Base-by-base conservation (phyloP, 805 yeast species). In the Myxozyma vanderwaltii region DNA sequence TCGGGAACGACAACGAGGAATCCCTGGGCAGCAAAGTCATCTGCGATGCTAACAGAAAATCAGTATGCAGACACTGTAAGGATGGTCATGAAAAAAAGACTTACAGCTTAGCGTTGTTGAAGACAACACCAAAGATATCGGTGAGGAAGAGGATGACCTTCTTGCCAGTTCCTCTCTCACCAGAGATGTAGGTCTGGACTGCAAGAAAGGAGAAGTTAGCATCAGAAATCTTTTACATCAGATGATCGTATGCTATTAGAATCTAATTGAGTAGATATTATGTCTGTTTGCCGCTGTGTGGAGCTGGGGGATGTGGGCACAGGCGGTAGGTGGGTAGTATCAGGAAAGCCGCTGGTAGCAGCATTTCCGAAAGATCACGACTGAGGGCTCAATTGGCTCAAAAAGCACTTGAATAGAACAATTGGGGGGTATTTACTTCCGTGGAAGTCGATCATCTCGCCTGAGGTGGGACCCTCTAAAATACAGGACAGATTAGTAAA, bases 1-100 rank as follows among this genome's bases (percentile, higher is more conserved):
- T 90, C 96, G n/a, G 96, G 96, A 35, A 86, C 74, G 48, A 86
- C 76, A 0, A 86, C 91, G 45, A 79, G 81, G 75, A 79, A 89
- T 24, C 89, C 89, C 6, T 71, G 71, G 50, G 73, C 72, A 47
- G 91, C 88, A 61, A 87, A 81, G 54, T 70, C 65, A 56, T 74
- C 79, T 41, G 79, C 76, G n/a, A 74, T 71, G 66, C 64, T 61
- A 27, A 38, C 2, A 21, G 10, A 12, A 10, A 7, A 7, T n/a
- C 31, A 27, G 21, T 27, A 8, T 29, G 38, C 17, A 19, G 4
- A 2, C 12, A 10, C n/a, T n/a, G n/a, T 2, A 10, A 27, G 24
- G 26, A 4, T 4, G 6, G n/a, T n/a, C 15, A 27, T 17, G 31
- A 8, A 19, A 17, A n/a, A 17, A 17, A 46, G 6, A 50, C 63